Base-by-base conservation (phyloP, 495 filamentous ascomycete genomes). In the Staphylotrichum longicolle region DNA sequence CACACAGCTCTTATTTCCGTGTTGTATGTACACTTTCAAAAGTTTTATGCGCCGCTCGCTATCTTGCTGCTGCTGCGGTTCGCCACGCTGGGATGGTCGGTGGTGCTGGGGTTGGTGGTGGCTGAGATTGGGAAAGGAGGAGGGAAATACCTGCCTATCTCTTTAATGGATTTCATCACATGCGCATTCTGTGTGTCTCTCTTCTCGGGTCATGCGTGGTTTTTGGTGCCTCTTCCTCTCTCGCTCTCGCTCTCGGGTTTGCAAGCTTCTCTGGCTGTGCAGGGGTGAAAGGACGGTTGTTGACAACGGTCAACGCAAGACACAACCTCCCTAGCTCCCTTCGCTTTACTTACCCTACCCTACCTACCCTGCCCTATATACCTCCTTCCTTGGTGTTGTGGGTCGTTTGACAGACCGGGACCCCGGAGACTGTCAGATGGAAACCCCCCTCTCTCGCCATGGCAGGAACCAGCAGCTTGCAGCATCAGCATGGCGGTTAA, bases 11-110 rank as follows among this genome's bases (percentile, higher is more conserved):
- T 30, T 9, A 4, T 32, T 48, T 48, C 32, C 27, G 15, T 54
- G 37, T 54, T 33, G 52, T 42, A 35, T 54, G 37, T 54, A 42
- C 39, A 54, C 35, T 42, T 42, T 53, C 11, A 56, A 56, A 56
- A 56, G 54, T 56, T 45, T 35, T 42, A 7, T 42, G 3, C 30
- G 9, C 1, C 45, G 37, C 45, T 49, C 14, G 52, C 15, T 57
- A 12, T 11, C 30, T 35, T 4, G 30, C 10, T 30, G 3, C 27
- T 33, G 15, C 14, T 44, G 39, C 35, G 35, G 51, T n/a, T 44
- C 5, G 15, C 11, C 10, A 5, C 14, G 20, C 20, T 27, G 30
- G 51, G 8, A 14, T 33, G 39, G 39, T 10, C 30, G 52, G 27
- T 42, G 14, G 20, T 34, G 30, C 3, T 34, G 30, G 32, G 41